These are phyloP conservation scores for Cercis canadensis DNA, from an alignment of 306 rosid genomes.

Conservation along the genomic window DNA sequence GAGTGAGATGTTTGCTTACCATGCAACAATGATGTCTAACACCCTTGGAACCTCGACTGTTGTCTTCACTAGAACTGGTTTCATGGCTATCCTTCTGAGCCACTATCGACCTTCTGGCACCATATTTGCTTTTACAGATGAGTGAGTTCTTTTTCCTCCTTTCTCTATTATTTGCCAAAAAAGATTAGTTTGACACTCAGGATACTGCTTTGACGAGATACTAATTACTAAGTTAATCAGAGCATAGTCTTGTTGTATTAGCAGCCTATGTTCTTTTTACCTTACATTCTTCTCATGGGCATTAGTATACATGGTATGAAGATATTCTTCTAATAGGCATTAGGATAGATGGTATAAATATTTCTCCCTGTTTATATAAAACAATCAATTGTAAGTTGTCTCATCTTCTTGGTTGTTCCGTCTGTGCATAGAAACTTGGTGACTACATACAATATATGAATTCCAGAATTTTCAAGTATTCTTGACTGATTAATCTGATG, in stretches of 20 bases:
- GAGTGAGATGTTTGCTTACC: conserved; percentile 99
- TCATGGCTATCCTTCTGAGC: conserved; percentile 86
- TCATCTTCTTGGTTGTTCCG: conserved; percentile 9
- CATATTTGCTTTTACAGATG: conserved; percentile 88
- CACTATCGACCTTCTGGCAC: conserved; percentile 96
- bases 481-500: background rate
- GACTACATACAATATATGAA: background rate
- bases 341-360: background rate
- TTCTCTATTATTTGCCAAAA: conserved; percentile 1
- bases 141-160: conserved; percentile 63
- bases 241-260: no score
- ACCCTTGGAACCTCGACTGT: conserved; percentile 96
- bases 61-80: conserved; percentile 93
- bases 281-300: no score
- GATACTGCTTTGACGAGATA: background rate
- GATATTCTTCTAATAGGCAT: conserved; percentile 8
- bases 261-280: no score
- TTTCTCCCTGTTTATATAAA: conserved; percentile 10
- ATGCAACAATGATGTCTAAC: conserved; percentile 98
- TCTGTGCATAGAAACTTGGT: background rate
- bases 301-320: no score
- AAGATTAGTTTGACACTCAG: background rate
- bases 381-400: background rate
- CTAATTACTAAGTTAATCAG: background rate
- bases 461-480: background rate